Conservation (phyloP, 768 basidiomycete species). For the Tremella yokohamensis region DNA sequence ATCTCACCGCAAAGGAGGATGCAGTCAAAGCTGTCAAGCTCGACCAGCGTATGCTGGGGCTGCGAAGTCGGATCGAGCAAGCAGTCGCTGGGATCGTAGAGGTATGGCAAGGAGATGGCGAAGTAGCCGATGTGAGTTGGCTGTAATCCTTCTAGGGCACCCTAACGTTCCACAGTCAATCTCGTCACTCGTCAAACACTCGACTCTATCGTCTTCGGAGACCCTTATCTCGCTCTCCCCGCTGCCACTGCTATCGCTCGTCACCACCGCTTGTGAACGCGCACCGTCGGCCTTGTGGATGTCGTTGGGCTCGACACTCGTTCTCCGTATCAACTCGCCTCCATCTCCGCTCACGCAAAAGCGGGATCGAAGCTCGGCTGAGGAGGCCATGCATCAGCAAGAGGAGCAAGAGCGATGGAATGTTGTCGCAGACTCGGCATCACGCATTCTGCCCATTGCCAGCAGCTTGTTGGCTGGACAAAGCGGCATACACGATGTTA, state of each 20-base stretch:
- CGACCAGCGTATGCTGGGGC: constrained; percentile 55
- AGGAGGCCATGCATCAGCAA: constrained; percentile 15
- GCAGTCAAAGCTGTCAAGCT: constrained; percentile 55
- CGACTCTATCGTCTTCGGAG: constrained; percentile 73
- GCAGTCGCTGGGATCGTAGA: constrained; percentile 63
- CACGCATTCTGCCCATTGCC: constrained; percentile 28
- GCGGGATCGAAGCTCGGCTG: constrained; percentile 29
- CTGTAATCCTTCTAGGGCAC: not conserved
- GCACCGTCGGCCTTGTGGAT: constrained; percentile 65
- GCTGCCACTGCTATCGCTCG: constrained; percentile 59
- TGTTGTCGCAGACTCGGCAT: constrained; percentile 36
- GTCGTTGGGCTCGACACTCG: constrained; percentile 71
- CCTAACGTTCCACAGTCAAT: constrained; percentile 58
- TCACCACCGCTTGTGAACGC: constrained; percentile 41
- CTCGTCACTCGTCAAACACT: constrained; percentile 57
- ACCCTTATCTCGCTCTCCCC: constrained; percentile 78
- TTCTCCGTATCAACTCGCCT: constrained; percentile 77
- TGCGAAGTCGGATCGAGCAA: constrained; percentile 66
- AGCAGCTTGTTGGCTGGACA: constrained; percentile 18
- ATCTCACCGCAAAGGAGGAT: constrained; percentile 52
- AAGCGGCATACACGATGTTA: constrained; percentile 39
- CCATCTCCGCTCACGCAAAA: constrained; percentile 52
- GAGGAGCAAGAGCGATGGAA: constrained; percentile 33
- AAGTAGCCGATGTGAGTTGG: constrained; percentile 65
- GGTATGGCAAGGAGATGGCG: constrained; percentile 75